These are phyloP conservation scores for Thinopyrum elongatum DNA, from an alignment of 176 grass and related monocot genomes.

Conservation along the genomic window DNA sequence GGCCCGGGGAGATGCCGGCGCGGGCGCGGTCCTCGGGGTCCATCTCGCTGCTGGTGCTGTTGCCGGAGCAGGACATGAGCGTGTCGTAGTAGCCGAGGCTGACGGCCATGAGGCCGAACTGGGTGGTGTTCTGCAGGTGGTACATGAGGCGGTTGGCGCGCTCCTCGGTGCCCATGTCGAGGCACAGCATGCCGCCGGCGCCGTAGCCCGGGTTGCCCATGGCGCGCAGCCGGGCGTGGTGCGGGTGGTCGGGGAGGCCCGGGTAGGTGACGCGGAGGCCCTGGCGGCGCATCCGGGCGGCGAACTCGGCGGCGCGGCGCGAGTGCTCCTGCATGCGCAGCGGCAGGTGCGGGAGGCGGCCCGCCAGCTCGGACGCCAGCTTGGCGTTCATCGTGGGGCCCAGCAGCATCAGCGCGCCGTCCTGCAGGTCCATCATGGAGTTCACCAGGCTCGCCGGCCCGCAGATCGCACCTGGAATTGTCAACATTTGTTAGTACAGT, in stretches of 20 bases:
- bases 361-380: slow-evolving; percentile 89
- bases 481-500: background rate
- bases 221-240: slow-evolving; percentile 60
- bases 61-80: slow-evolving; percentile 93
- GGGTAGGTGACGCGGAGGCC: slow-evolving; percentile 85
- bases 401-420: slow-evolving; percentile 81
- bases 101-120: slow-evolving; percentile 98
- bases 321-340: slow-evolving; percentile 97
- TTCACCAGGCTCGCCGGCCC: slow-evolving; percentile 83
- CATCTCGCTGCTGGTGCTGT: slow-evolving; percentile 99
- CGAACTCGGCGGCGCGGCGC: slow-evolving; percentile 63
- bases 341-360: slow-evolving; percentile 83
- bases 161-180: slow-evolving; percentile 94
- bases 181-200: slow-evolving; percentile 83
- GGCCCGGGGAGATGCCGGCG: slow-evolving; percentile 74
- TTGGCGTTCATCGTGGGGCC: slow-evolving; percentile 99
- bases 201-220: slow-evolving; percentile 72
- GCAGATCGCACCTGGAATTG: slow-evolving; percentile 67
- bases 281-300: slow-evolving; percentile 49
- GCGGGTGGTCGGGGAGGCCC: slow-evolving; percentile 75
- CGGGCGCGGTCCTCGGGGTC: slow-evolving; percentile 54
- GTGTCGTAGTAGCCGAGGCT: slow-evolving; percentile 97
- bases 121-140: slow-evolving; percentile 95
- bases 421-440: slow-evolving; percentile 92
- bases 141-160: slow-evolving; percentile 91